Evolutionary conservation across 306 rosid species (phyloP), one percentile per base, ranked within the genome.

Genomic region (Cajanus cajan): DNA sequence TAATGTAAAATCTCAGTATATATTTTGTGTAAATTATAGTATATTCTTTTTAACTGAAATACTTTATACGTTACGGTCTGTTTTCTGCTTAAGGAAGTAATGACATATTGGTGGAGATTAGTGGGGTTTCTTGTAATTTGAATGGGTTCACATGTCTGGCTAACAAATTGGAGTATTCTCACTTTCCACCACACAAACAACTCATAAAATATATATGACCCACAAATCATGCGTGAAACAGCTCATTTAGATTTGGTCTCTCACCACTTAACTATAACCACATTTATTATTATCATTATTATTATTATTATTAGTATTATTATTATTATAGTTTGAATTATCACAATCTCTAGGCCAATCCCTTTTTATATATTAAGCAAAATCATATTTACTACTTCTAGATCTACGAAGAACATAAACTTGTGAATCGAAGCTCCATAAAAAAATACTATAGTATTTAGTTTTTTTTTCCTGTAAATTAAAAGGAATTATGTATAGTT

Each of bases 171-270:
- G 86, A 88, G 74, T 86, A 74, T 87, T 81, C 79, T 83, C 82
- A 84, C 92, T 90, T 86, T 90, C 88, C 89, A 84, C 90, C 89
- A 72, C 90, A 91, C 76, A 78, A 82, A 85, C 89, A 88, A 87
- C 89, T 88, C 86, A 87, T 88, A 84, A 71, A 81, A 89, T 85
- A 86, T 88, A 89, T 85, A 86, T 88, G 90, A 67, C 90, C 92
- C 91, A 90, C 97, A 85, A 84, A 92, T 92, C 96, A 86, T 87
- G 91, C 89, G 85, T 74, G 80, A 84, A 89, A 89, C 92, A 86
- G 88, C 92, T 89, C 90, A 78, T 88, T 83, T 88, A 87, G 92
- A 92, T 90, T 90, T 86, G 81, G 73, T 81, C 84, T 78, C 61
- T 33, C 1, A 13, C 4, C 28, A 65, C 43, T 78, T 72, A 65